Base-by-base conservation (phyloP, 2,329 filamentous ascomycete species). In the Ascochyta clinopodiicola region DNA sequence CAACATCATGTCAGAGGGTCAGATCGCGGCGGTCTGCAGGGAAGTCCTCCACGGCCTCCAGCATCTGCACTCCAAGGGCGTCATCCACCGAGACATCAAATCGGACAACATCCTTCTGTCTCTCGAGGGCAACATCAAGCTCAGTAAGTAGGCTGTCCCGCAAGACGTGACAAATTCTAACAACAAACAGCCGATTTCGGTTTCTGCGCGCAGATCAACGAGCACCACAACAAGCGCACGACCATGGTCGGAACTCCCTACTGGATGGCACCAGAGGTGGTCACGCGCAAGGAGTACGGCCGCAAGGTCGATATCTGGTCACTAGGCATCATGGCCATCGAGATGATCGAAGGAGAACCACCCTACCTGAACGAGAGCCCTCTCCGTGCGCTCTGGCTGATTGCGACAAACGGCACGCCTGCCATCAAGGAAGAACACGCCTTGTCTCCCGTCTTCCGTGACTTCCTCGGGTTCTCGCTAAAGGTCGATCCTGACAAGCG, bases 241-340 rank as follows among this genome's bases (percentile, higher is more conserved):
- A 99, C 95, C 13, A 99, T 98, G 95, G 95, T 99, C 39, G 95
- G 95, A 49, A 98, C 95, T 7, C 95, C 95, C 2, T 99, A 99
- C 78, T 99, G 95, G 95, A 99, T 99, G 95, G 95, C 95, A 1
- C 95, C 95, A 3, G 95, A 99, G 78, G 94, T 99, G 21, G 95
- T 99, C 25, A 98, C 92, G 6, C 84, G 93, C 37, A 98, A 98
- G 77, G 95, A 98, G 78, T 99, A 99, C 77, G 95, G 95, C 63
- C 89, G 94, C 60, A 99, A 98, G 78, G 94, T 99, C 50, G 95
- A 99, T 72, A 97, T 99, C 66, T 99, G 95, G 95, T 96, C 91
- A 56, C 81, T 99, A 39, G 95, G 95, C 56, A 99, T 99, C 79
- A 98, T 99, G 95, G 92, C 95, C 7, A 98, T 99, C 70, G 95